Evolutionary conservation across 2,329 filamentous ascomycete species (phyloP).

Genomic region (Monilinia polystroma): DNA sequence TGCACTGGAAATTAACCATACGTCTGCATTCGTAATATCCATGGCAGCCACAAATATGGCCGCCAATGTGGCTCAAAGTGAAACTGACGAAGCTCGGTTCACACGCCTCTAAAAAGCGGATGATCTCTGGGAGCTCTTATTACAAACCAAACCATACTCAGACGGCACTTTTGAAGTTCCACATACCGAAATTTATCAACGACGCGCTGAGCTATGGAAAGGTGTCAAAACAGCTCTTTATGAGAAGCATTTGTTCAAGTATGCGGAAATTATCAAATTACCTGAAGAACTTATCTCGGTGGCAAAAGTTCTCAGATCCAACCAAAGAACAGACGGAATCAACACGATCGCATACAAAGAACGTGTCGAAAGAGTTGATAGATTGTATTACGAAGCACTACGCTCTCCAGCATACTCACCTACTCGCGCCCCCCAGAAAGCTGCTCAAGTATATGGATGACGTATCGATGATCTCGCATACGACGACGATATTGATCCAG

Average conservation of each 20-base stretch:
- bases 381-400: conserved; percentile 11
- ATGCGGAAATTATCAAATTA: conserved; percentile 1
- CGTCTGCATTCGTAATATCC: conserved; percentile 13
- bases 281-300: conserved; percentile 15
- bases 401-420: conserved; percentile 16
- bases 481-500: conserved; percentile 17
- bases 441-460: conserved; percentile 15
- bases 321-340: conserved; percentile 16
- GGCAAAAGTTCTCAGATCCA: conserved; percentile 13
- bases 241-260: conserved; percentile 14
- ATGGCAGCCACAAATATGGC: conserved; percentile 16
- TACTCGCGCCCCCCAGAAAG: neutral
- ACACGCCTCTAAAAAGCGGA: conserved; percentile 12
- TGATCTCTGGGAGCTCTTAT: conserved; percentile 7
- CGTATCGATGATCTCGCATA: conserved; percentile 15
- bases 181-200: conserved; percentile 14
- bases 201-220: conserved; percentile 14
- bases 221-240: neutral
- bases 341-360: conserved; percentile 17
- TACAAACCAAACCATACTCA: neutral
- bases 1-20: conserved; percentile 4
- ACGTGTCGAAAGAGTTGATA: conserved; percentile 14
- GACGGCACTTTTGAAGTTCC: conserved; percentile 12
- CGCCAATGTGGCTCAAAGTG: neutral
- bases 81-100: neutral